Base-by-base conservation (phyloP, 495 filamentous ascomycete genomes). In the Tetracladium marchalianum region DNA sequence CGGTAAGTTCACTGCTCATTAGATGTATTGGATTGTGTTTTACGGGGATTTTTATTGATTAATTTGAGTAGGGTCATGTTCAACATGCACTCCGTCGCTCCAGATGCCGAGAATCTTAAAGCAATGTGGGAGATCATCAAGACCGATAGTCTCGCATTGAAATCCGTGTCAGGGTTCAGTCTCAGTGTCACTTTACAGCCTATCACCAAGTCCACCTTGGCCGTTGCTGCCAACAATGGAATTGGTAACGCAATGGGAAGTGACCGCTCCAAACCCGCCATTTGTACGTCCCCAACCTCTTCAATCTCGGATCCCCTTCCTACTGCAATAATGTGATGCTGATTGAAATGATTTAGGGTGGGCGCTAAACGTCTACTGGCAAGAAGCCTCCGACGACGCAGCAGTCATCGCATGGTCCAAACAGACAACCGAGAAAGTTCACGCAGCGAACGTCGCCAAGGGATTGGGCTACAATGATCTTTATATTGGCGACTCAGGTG, bases 401-500 rank as follows among this genome's bases (percentile, higher is more conserved):
- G 10, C 10, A 10, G 38, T 48, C 2, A 11, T 15, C 8, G 19
- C 35, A 2, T 46, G 44, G 44, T 1, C 34, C 35, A 22, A 33
- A 5, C 13, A 27, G 6, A 15, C 19, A 5, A 24, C 31, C 8
- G 44, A 46, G 15, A 6, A n/a, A 10, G 10, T 39, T 12, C 44
- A 46, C 22, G 17, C 35, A 4, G 6, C 11, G 1, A 46, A 46
- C 19, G 0, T 27, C 4, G 35, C 16, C 2, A 12, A 5, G 11
- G 18, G 22, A 2, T 1, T 39, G 0, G 35, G 22, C 3, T 27
- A 27, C 7, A 27, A 27, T 7, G 22, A 38, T n/a, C 3, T 50
- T 9, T 50, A 50, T 19, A 50, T 50, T 40, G 47, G 47, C 7
- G 47, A 50, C 33, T 33, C 41, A 24, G 47, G 47, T 6, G 47